Base-by-base conservation (phyloP, 768 basidiomycete species). In the Naganishia vishniacii region DNA sequence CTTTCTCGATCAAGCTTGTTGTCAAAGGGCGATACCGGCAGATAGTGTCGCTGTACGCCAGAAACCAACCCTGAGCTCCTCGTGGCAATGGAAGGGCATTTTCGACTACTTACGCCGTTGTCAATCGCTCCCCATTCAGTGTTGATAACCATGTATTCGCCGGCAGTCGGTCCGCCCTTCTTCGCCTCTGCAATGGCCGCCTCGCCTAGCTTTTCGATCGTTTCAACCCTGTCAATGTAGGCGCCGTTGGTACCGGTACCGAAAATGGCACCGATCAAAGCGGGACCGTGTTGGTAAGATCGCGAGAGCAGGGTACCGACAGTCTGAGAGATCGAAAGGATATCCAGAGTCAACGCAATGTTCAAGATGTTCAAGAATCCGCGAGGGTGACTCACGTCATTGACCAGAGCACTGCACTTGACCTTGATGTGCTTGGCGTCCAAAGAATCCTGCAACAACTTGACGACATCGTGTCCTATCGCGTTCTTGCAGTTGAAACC, bases 51-150 rank as follows among this genome's bases (percentile, higher is more conserved):
- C 87, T 93, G 68, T 8, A n/a, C 29, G 28, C 7, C 48, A 62
- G 61, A 51, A 34, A 40, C 58, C 40, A 59, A 45, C 23, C n/a
- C 5, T 26, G 31, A 45, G 37, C 42, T 34, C 49, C 47, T 18
- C 49, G 13, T 40, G 42, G 41, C 15, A 51, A 51, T 25, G 18
- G 31, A 12, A 37, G 20, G 11, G 47, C 25, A 44, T 1, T 25
- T 13, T 15, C 20, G 1, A 44, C n/a, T 41, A 78, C 85, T 70
- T 75, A 91, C 91, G 53, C 85, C 83, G 78, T 95, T 98, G 78
- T 99, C 89, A 79, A 98, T 95, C 26, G 85, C 95, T 66, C 95
- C 95, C 95, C 94, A 98, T 79, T 98, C 95, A 7, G 89, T 89
- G 79, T 99, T 99, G 62, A 98, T 84, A 61, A 97, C 83, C 95